Base-by-base conservation (phyloP, 2,329 filamentous ascomycete species). In the Colletotrichum costaricense region DNA sequence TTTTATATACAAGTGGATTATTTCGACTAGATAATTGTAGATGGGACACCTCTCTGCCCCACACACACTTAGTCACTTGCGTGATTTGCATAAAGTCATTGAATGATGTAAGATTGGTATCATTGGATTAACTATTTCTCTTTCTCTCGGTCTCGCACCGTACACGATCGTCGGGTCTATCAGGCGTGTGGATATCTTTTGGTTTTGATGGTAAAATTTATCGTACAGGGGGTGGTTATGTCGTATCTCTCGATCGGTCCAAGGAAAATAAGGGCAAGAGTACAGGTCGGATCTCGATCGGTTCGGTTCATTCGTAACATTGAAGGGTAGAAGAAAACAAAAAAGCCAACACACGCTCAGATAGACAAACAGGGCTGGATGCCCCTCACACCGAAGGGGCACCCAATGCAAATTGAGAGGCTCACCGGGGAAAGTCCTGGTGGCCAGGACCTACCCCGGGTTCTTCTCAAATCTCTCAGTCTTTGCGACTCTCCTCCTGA, bases 141-240 rank as follows among this genome's bases (percentile, higher is more conserved):
- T 72, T 8, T 16, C 28, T 35, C 14, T 49, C 28, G 49, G 49
- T 49, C 57, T 63, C 33, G 38, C 58, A 63, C n/a, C 59, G 52
- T 42, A 69, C 69, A 63, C 19, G 60, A 19, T 35, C 62, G 26
- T 58, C 42, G 19, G n/a, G 30, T 73, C 66, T 60, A 70, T 73
- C 19, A 26, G 19, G 33, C 28, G 60, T n/a, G 42, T 22, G 60
- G 54, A 7, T 24, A 22, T 65, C 22, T 46, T 67, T 33, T 60
- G 22, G 49, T 14, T 46, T 49, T 38, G 46, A 26, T 63, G 9
- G 24, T 12, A 22, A 56, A n/a, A 22, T 49, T n/a, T 69, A 73
- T 73, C 59, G 59, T 73, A 73, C 66, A 73, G 19, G 26, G 9
- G 19, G 56, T 22, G 19, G 12, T 19, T 64, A 59, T 30, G 35